Conservation (phyloP, 2,329 filamentous ascomycete genomes). For the Botrytis byssoidea region DNA sequence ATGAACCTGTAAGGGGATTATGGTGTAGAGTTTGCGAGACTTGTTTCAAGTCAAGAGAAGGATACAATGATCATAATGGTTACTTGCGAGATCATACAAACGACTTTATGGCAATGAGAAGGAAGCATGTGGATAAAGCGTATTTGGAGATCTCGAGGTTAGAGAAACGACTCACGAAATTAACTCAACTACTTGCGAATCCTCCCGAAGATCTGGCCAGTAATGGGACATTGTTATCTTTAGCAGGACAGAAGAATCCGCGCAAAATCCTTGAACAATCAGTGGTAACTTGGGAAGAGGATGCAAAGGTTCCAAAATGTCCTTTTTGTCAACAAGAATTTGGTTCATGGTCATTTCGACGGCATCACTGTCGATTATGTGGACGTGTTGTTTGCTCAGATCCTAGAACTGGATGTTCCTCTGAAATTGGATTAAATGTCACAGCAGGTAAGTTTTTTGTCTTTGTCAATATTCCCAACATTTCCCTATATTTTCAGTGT, state of each 20-base stretch:
- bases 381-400: slow-evolving; percentile 93
- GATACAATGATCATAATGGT: slow-evolving; percentile 87
- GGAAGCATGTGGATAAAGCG: slow-evolving; percentile 77
- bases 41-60: slow-evolving; percentile 95
- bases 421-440: slow-evolving; percentile 78
- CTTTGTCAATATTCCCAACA: neutral
- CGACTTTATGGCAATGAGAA: slow-evolving; percentile 68
- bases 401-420: slow-evolving; percentile 77
- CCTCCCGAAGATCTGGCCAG: slow-evolving; percentile 65
- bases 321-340: slow-evolving; percentile 98
- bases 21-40: slow-evolving; percentile 98
- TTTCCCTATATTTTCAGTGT: slow-evolving; percentile 5
- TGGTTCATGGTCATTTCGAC: slow-evolving; percentile 83
- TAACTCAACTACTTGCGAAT: slow-evolving; percentile 79
- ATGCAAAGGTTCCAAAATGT: slow-evolving; percentile 74
- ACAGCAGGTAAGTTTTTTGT: slow-evolving; percentile 53
- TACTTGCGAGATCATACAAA: slow-evolving; percentile 68
- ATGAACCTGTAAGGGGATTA: slow-evolving; percentile 84
- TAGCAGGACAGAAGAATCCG: slow-evolving; percentile 69
- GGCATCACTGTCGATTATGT: slow-evolving; percentile 93
- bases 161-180: slow-evolving; percentile 86
- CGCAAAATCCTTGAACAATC: slow-evolving; percentile 85
- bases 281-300: slow-evolving; percentile 93
- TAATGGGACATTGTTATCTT: slow-evolving; percentile 51
- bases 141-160: slow-evolving; percentile 84